Evolutionary conservation across 2,329 filamentous ascomycete genomes (phyloP).

Genomic region (Colletotrichum godetiae): DNA sequence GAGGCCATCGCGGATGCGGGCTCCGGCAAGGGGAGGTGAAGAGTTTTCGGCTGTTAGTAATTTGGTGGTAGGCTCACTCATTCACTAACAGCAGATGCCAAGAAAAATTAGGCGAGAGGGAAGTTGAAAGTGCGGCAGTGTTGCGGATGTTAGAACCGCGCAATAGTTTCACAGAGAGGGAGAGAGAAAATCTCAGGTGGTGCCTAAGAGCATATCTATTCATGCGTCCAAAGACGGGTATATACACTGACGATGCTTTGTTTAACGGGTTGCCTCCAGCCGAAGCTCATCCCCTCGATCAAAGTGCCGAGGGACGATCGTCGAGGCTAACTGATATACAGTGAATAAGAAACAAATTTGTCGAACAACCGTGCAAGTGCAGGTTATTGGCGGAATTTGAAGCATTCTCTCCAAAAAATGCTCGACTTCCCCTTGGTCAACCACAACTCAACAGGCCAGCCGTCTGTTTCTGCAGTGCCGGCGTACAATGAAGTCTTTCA

Average conservation of each 20-base stretch:
- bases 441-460: conserved; percentile 18
- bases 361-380: neutral
- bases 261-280: conserved; percentile 25
- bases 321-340: conserved; percentile 29
- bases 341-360: conserved; percentile 15
- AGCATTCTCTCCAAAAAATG: neutral
- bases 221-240: neutral
- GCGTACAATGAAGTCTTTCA: neutral
- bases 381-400: neutral
- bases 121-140: neutral
- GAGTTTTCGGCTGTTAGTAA: too few species aligned
- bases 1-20: too few species aligned
- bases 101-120: too few species aligned
- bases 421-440: neutral
- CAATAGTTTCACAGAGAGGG: neutral
- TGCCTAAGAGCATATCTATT: conserved; percentile 13
- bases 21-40: too few species aligned
- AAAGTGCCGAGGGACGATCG: conserved; percentile 11
- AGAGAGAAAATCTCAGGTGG: accelerated
- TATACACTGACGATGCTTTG: conserved; percentile 26
- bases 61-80: too few species aligned
- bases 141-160: neutral
- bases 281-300: conserved; percentile 23
- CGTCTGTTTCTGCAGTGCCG: conserved; percentile 9
- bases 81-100: too few species aligned